Evolutionary conservation across 495 filamentous ascomycete genomes (phyloP).

Genomic region (Lasiosphaeria hispida): DNA sequence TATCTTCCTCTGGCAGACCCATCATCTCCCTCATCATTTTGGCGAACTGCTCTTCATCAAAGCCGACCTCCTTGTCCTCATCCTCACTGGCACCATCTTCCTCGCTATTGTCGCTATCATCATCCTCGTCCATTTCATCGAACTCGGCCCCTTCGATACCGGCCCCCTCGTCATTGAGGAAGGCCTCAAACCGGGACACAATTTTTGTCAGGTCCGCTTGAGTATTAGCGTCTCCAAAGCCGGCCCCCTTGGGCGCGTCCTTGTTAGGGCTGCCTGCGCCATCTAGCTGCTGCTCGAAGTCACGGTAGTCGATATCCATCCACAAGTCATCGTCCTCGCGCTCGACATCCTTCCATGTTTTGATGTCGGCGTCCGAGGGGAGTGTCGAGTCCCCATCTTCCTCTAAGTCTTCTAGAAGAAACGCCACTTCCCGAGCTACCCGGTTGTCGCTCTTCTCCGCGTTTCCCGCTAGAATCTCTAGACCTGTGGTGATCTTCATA

Average conservation of each 20-base stretch:
- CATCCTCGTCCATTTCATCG: slow-evolving; percentile 71
- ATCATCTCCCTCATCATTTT: slow-evolving; percentile 94
- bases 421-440: slow-evolving; percentile 65
- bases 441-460: slow-evolving; percentile 63
- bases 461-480: slow-evolving; percentile 80
- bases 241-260: slow-evolving; percentile 20
- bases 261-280: slow-evolving; percentile 17
- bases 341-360: slow-evolving; percentile 57
- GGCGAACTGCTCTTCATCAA: slow-evolving; percentile 82
- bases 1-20: slow-evolving; percentile 58
- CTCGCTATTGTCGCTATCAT: slow-evolving; percentile 53
- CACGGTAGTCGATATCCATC: slow-evolving; percentile 87
- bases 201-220: slow-evolving; percentile 86
- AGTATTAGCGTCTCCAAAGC: slow-evolving; percentile 74
- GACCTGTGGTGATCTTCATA: slow-evolving; percentile 86
- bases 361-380: slow-evolving; percentile 72
- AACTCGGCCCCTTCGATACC: slow-evolving; percentile 75
- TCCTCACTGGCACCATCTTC: slow-evolving; percentile 43
- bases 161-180: slow-evolving; percentile 81
- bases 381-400: slow-evolving; percentile 55
- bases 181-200: slow-evolving; percentile 87
- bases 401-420: slow-evolving; percentile 70
- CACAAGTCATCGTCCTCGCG: slow-evolving; percentile 81
- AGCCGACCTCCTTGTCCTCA: slow-evolving; percentile 74
- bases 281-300: slow-evolving; percentile 77